These are phyloP conservation scores for Cicer arietinum DNA, from an alignment of 306 rosid genomes.

Conservation along the genomic window DNA sequence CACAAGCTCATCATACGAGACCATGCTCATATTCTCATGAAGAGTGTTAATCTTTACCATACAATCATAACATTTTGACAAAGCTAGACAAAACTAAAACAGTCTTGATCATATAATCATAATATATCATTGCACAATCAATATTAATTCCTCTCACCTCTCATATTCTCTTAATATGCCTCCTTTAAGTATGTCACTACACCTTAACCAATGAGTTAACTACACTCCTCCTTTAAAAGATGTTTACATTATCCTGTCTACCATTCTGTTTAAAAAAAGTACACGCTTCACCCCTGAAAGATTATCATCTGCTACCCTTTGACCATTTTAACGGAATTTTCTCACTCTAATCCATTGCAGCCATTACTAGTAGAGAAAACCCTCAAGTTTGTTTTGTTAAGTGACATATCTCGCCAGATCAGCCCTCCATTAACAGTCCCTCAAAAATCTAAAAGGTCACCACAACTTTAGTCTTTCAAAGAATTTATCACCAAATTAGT, in stretches of 20 bases:
- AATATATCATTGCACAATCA: neutral
- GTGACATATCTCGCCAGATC: neutral
- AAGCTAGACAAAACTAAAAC: neutral
- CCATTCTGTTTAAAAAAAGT: neutral
- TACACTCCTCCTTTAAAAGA: neutral
- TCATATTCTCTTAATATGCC: neutral
- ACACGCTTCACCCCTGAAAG: neutral
- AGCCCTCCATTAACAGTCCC: neutral
- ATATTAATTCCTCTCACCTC: neutral
- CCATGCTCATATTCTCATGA: neutral
- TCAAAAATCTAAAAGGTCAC: neutral
- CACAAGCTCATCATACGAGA: neutral
- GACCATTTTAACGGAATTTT: neutral
- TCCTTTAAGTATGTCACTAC: neutral
- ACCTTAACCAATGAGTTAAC: neutral
- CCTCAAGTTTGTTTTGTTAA: conserved; percentile 1
- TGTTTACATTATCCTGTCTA: neutral
- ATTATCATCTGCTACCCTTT: neutral
- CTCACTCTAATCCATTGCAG: neutral
- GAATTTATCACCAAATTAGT: neutral
- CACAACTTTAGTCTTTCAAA: neutral
- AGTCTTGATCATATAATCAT: conserved; percentile 10
- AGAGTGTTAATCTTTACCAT: neutral
- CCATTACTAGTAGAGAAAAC: neutral
- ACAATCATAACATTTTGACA: conserved; percentile 1